Conservation (phyloP, 495 filamentous ascomycete genomes). For the Penicillium salamii region DNA sequence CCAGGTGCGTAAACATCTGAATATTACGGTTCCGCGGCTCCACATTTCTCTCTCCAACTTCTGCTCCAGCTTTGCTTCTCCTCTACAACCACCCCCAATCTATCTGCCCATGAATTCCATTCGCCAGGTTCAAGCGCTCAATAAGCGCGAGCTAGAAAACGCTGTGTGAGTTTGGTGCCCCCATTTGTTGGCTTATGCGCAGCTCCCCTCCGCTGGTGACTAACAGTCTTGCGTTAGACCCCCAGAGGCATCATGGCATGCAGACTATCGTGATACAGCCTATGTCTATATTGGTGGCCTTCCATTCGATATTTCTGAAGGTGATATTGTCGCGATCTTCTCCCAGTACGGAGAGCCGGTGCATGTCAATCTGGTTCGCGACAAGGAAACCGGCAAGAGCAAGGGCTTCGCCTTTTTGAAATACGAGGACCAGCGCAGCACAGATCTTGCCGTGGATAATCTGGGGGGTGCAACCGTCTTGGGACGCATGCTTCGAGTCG, state of each 20-base stretch:
- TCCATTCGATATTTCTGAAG: constrained; percentile 90
- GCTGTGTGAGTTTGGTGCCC: constrained; percentile 52
- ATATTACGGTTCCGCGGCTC: constrained; percentile 31
- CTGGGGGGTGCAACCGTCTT: constrained; percentile 80
- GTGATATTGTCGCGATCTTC: constrained; percentile 95
- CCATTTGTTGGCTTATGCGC: not conserved
- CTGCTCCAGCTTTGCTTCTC: constrained; percentile 7
- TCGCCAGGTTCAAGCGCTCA: constrained; percentile 85
- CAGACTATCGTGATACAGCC: constrained; percentile 94
- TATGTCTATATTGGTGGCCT: constrained; percentile 96
- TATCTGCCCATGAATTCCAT: constrained; percentile 76
- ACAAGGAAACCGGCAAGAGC: constrained; percentile 94
- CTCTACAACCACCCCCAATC: not conserved
- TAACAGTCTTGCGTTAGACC: constrained; percentile 45
- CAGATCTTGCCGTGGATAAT: constrained; percentile 94
- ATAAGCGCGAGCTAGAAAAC: constrained; percentile 91
- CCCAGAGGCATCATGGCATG: constrained; percentile 91
- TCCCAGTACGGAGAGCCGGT: constrained; percentile 95
- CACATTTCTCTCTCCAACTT: constrained; percentile 22
- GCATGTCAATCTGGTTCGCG: constrained; percentile 83
- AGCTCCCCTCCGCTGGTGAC: not conserved
- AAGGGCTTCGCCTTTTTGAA: constrained; percentile 94
- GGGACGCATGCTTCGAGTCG: constrained; percentile 79
- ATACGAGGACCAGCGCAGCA: constrained; percentile 97
- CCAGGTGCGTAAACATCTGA: constrained; percentile 27